Base-by-base conservation (phyloP, 2,329 filamentous ascomycete species). In the Paecilomyces niveus region DNA sequence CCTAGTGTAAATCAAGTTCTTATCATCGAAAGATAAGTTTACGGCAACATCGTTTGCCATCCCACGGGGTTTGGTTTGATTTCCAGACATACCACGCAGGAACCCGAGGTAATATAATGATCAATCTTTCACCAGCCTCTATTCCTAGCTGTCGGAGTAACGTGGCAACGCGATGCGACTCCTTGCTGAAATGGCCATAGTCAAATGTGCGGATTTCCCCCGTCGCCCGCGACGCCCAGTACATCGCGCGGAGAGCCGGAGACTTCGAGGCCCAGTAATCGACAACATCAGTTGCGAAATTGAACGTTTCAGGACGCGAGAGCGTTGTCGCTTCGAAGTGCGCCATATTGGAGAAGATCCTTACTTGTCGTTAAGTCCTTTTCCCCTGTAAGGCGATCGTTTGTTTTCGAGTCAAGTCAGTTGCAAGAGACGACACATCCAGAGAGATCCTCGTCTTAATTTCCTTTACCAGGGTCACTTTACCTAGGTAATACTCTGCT, bases 211-310 rank as follows among this genome's bases (percentile, higher is more conserved):
- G 65, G 65, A 3, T 62, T 62, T 49, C 61, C 63, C 13, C 70
- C 65, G 31, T 72, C 66, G 55, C 74, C 67, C 13, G 72, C 71
- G 35, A 74, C 63, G 35, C n/a, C 74, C 74, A 77, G 55, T 73
- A 65, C 65, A 77, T 71, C 10, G 74, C 74, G n/a, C 64, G 60
- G 3, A 62, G 64, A 3, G 63, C 57, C 3, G 70, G 66, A 8
- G 66, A 59, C 13, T 67, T 63, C 1, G 57, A 45, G 13, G 74
- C 74, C 72, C 72, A 76, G 62, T 74, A 67, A 61, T 77, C 74
- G 54, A 77, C 70, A 53, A 77, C 71, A 65, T 76, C 69, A 45
- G 61, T 65, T 10, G 74, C 74, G 59, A 76, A 77, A 65, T 77
- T 76, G 73, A 77, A 77, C 53, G 59, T 58, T 35, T 61, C 58